Base-by-base conservation (phyloP, 768 basidiomycete genomes). In the Wakefieldia striispora region DNA sequence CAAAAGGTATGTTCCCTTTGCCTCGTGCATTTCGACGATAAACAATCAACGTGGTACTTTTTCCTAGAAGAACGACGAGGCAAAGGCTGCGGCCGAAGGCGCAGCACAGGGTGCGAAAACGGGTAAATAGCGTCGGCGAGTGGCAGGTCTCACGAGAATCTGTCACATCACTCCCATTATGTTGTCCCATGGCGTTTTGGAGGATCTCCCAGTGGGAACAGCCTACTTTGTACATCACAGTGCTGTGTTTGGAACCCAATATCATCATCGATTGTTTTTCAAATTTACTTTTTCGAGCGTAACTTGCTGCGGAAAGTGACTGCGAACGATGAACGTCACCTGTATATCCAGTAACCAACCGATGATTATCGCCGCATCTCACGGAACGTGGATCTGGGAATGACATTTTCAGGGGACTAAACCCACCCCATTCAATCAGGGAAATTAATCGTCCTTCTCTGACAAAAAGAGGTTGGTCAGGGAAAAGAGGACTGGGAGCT, bases 1-100 rank as follows among this genome's bases (percentile, higher is more conserved):
- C 88, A 91, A 66, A 88, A 85, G 84, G 88, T 83, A 70, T 36
- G 74, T 14, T 20, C 34, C 43, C 55, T 54, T 47, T n/a, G 11
- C 16, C n/a, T 27, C 35, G n/a, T 33, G 40, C 48, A 53, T 26
- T 43, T 20, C n/a, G 33, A 23, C 40, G 33, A 43, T 40, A 24
- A 19, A 40, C 43, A 19, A 21, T 54, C 50, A 45, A 64, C 49
- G 35, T 31, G 39, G 49, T 14, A 21, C 38, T 45, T 31, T 24
- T 39, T 27, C 44, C 33, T 55, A 83, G 81, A 80, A 81, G 74
- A 80, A 76, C 48, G 78, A 82, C 2, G 81, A 81, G 29, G 71
- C 75, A 49, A 75, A 72, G 64, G 68, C 65, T 20, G 63, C 67
- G 11, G 64, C 66, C 26, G 65, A 62, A 8, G 50, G 59, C 6